Base-by-base conservation (phyloP, 805 yeast genomes). In the Yamadazyma insecticola region DNA sequence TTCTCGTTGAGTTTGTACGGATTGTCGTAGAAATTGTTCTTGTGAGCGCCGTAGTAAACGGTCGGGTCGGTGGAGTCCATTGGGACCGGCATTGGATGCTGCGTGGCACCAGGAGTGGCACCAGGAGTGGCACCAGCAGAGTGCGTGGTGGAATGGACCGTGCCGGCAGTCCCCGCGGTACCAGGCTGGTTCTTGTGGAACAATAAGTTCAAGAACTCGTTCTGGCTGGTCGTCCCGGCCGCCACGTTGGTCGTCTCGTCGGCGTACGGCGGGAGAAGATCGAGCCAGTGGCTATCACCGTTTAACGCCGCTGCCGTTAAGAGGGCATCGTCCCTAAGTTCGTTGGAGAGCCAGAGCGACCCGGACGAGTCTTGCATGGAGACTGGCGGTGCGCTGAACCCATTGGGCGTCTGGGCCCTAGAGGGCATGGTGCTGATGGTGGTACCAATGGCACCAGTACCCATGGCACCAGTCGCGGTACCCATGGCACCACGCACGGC, bases 271-370 rank as follows among this genome's bases (percentile, higher is more conserved):
- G n/a, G n/a, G n/a, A n/a, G 41, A 45, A 76, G 62, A 30, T 78
- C 83, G 13, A 76, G 55, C 37, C 75, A 72, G 35, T 74, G 76
- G 4, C 75, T 66, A 36, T 74, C 81, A 29, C 79, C 78, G 36
- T 73, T 73, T 29, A 45, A 74, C 0, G 89, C 88, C 4, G 85
- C 80, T 0, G 88, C 88, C 0, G 88, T 79, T 39, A 81, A 57
- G 16, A 81, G 55, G 0, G 87, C 88, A 44, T 81, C 88, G 41
- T 78, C 86, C 30, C 82, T 51, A 27, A 81, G 60, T 47, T 81
- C 89, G 33, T 72, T 76, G 11, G 87, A 77, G 14, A 81, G 62
- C 87, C 87, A 81, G 42, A 78, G 76, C 33, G 73, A 72, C 31
- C 76, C 80, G 16, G n/a, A n/a, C n/a, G n/a, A n/a, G n/a, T n/a